These are phyloP conservation scores for Fusarium penzigii DNA, from an alignment of 2,329 filamentous ascomycete genomes.

Conservation along the genomic window DNA sequence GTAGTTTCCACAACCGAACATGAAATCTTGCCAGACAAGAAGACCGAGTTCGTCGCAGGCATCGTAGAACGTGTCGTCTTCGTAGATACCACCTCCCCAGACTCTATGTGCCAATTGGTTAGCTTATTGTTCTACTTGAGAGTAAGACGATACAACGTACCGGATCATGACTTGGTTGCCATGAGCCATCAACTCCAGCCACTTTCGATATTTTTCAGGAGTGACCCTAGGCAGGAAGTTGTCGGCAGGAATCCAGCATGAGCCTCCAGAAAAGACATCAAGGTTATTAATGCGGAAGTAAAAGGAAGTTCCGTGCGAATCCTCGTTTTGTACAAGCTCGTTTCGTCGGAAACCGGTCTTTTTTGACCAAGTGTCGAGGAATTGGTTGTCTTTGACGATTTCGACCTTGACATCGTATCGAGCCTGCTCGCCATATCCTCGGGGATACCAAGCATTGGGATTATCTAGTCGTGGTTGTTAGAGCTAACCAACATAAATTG, in stretches of 20 bases:
- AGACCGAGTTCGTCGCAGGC: constrained; percentile 68
- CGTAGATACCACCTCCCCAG: constrained; percentile 47
- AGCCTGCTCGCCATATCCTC: constrained; percentile 10
- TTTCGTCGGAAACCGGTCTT: constrained; percentile 2
- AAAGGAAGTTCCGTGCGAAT: constrained; percentile 67
- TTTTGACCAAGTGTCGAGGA: not conserved
- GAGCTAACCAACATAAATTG: not conserved
- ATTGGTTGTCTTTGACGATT: not conserved
- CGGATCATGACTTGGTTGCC: constrained; percentile 27
- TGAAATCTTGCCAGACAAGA: constrained; percentile 73
- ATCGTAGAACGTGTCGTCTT: constrained; percentile 67
- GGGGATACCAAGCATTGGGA: not conserved
- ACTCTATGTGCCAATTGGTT: constrained; percentile 9
- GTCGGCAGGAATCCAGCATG: constrained; percentile 79
- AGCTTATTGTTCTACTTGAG: not conserved
- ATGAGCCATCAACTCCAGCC: constrained; percentile 69
- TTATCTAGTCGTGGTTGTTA: not conserved
- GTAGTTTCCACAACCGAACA: constrained; percentile 69
- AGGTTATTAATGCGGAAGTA: constrained; percentile 74
- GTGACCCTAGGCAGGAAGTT: constrained; percentile 64
- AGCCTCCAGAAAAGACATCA: constrained; percentile 73
- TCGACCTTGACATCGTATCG: constrained; percentile 6
- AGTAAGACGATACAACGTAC: not conserved
- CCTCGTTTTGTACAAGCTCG: constrained; percentile 35
- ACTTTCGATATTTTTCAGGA: constrained; percentile 55